phyloP scores from a whole-genome alignment of 345 rosid species.

The Cardamine resedifolia region DNA sequence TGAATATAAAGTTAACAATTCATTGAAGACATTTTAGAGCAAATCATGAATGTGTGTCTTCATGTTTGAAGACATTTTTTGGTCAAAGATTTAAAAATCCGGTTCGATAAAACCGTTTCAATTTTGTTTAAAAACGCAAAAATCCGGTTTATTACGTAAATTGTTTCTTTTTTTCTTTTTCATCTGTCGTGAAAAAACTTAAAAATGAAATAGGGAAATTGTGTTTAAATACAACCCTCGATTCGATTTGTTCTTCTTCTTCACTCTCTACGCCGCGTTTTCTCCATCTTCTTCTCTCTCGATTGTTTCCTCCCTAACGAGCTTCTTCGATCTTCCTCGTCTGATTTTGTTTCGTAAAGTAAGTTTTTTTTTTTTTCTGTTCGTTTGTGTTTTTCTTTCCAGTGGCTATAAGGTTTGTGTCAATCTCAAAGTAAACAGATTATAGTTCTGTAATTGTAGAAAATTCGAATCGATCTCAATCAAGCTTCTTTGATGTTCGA shows the following conservation, averaged over 20 bases:
- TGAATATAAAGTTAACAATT: no score
- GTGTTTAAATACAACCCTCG: conserved; percentile 26
- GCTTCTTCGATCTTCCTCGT: conserved; percentile 14
- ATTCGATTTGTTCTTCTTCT: background rate
- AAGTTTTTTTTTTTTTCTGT: no score
- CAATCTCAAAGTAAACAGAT: background rate
- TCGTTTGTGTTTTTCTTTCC: no score
- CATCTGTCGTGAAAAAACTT: no score
- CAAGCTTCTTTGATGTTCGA: background rate
- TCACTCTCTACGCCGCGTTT: conserved; percentile 19
- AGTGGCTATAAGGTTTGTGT: no score
- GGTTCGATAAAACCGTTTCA: conserved; percentile 19
- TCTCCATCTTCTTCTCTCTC: conserved; percentile 5
- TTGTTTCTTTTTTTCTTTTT: no score
- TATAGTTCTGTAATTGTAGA: no score
- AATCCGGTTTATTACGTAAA: background rate
- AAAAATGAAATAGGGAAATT: background rate
- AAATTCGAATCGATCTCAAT: background rate
- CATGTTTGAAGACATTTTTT: no score
- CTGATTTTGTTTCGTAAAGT: background rate
- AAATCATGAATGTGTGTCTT: no score
- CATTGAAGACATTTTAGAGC: no score
- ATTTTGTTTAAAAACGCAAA: background rate
- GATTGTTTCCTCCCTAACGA: background rate
- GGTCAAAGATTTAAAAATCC: no score